Evolutionary conservation across 2,329 filamentous ascomycete species (phyloP).

Genomic region (Fusarium sp.): DNA sequence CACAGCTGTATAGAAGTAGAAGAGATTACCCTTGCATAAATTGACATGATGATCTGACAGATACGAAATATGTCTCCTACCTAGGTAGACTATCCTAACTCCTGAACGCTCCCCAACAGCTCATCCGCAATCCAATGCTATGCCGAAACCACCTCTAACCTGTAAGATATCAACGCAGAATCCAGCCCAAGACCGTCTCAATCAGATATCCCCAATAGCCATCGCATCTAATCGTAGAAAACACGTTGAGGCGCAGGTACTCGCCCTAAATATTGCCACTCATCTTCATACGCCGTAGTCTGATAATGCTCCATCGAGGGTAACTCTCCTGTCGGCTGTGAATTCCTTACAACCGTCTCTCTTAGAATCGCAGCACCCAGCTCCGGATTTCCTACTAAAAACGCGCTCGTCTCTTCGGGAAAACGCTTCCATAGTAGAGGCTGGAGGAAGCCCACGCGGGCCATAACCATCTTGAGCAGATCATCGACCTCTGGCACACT

Average conservation of each 20-base stretch:
- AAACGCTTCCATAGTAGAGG: conserved; percentile 60
- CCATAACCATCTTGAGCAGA: conserved; percentile 65
- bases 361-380: conserved; percentile 63
- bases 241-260: conserved; percentile 7
- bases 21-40: background rate
- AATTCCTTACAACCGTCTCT: conserved; percentile 62
- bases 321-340: conserved; percentile 54
- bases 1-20: background rate
- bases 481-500: conserved; percentile 61
- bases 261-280: conserved; percentile 26
- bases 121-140: background rate
- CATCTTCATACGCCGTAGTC: conserved; percentile 23
- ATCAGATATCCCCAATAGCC: background rate
- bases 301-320: conserved; percentile 61
- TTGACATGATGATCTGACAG: conserved; percentile 15
- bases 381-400: conserved; percentile 62
- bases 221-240: background rate
- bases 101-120: background rate
- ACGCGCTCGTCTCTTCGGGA: conserved; percentile 59
- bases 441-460: conserved; percentile 65
- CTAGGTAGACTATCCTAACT: background rate
- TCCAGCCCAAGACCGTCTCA: background rate
- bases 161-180: background rate
- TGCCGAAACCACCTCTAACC: background rate
- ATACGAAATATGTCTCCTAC: conserved; percentile 7